A percentile compares a stretch with the other conserved stretches of the same genome.
These are phyloP conservation scores for Phytophthora tentaculata DNA, from an alignment of 352 stramenopile species.

Conservation along the genomic window DNA sequence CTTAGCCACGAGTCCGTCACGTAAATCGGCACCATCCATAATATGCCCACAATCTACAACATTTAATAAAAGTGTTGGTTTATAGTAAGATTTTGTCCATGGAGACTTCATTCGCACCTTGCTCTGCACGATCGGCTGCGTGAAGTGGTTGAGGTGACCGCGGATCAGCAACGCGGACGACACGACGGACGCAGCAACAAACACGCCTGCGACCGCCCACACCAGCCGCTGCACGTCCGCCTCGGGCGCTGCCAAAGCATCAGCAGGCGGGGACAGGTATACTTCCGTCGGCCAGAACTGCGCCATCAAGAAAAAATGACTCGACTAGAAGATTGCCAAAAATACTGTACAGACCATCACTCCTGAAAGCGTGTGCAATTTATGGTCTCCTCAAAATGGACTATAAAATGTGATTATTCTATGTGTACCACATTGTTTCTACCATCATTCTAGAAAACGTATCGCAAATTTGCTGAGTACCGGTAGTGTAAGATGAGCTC, in stretches of 20 bases:
- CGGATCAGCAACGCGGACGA: conserved; percentile 93
- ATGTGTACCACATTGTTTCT: conserved; percentile 5
- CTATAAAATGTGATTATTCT: background rate
- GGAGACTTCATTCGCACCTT: conserved; percentile 73
- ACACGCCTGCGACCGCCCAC: conserved; percentile 90
- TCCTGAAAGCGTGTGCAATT: background rate
- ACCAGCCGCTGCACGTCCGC: conserved; percentile 70
- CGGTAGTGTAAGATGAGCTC: too few relatives aligned
- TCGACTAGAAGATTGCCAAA: conserved; percentile 15
- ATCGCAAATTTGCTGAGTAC: background rate
- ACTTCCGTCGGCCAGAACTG: conserved; percentile 28
- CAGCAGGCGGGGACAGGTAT: conserved; percentile 20
- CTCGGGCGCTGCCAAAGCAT: conserved; percentile 50
- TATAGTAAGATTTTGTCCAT: conserved; percentile 9
- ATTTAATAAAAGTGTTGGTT: conserved; percentile 1
- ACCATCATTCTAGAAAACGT: conserved; percentile 11
- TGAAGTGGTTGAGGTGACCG: conserved; percentile 91
- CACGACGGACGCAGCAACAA: conserved; percentile 88
- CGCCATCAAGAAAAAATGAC: conserved; percentile 13
- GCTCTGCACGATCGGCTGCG: conserved; percentile 93
- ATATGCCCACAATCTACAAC: conserved; percentile 94
- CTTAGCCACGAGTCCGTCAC: conserved; percentile 96
- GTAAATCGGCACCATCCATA: conserved; percentile 99
- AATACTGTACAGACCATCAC: conserved; percentile 13
- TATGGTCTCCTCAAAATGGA: too few relatives aligned